Base-by-base conservation (phyloP, 2,329 filamentous ascomycete species). In the Colletotrichum eremochloae region DNA sequence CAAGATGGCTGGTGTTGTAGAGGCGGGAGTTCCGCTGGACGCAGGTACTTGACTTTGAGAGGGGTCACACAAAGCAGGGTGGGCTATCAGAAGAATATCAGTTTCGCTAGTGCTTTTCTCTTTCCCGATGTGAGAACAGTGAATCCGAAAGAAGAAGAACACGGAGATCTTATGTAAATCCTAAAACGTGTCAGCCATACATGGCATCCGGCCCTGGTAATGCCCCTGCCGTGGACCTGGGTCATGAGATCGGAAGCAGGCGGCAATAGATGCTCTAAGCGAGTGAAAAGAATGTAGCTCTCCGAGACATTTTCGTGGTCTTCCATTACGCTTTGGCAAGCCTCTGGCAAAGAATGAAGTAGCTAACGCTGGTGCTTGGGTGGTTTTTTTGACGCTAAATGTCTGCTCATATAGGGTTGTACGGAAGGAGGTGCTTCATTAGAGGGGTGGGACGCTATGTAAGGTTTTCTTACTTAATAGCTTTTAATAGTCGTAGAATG, bases 221-320 rank as follows among this genome's bases (percentile, higher is more conserved):
- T 58, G 55, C 57, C 31, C 44, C 50, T 56, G 70, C 66, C 61
- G 61, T 60, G 42, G 60, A 64, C 60, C 55, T 57, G 70, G 70
- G 53, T 65, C 44, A 44, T 61, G 66, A 48, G 29, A 33, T 48
- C 53, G 57, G 57, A 71, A 63, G 53, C 62, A 53, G 46, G 20
- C 15, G 24, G 18, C n/a, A 50, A 38, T 55, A n/a, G 29, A 29
- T 29, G 11, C 7, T 18, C n/a, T 63, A 44, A 50, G 36, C 24
- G 52, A 50, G 29, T 46, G 31, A 42, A 53, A 52, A 18, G 50
- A 14, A 18, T n/a, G 57, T 57, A 65, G 29, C 44, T 62, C 57
- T 52, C 71, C 71, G 71, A 73, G 68, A 72, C 71, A 71, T 4
- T 53, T 29, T n/a, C 20, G 33, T 36, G 20, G 20, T 11, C 42